phyloP scores from a whole-genome alignment of 169 alveolate genomes.

The Babesia caballi region DNA sequence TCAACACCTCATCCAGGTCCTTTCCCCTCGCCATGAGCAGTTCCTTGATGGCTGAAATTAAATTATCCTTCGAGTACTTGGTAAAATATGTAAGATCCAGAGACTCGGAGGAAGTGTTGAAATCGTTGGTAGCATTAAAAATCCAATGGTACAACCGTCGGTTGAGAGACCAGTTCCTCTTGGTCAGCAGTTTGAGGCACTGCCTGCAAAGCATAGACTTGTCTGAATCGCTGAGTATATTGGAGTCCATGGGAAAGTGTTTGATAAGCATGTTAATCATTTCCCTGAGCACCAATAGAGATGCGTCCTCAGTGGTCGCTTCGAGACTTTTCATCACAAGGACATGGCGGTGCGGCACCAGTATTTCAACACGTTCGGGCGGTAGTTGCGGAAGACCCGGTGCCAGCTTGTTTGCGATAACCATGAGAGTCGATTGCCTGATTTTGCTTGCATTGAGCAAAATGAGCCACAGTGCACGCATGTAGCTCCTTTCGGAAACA shows the following conservation, averaged over 20 bases:
- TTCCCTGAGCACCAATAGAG: constrained; percentile 72
- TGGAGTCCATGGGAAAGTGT: constrained; percentile 72
- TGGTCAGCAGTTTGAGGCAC: constrained; percentile 49
- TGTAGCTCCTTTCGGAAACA: constrained; percentile 77
- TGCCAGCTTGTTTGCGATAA: constrained; percentile 75
- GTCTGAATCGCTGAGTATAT: constrained; percentile 24
- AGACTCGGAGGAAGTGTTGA: constrained; percentile 37
- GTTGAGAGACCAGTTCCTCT: constrained; percentile 64
- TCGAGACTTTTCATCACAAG: constrained; percentile 76
- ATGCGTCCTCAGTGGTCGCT: constrained; percentile 77
- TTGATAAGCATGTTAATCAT: constrained; percentile 73
- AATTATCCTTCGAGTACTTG: constrained; percentile 49
- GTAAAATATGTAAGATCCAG: constrained; percentile 52
- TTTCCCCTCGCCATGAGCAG: constrained; percentile 33
- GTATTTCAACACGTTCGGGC: constrained; percentile 63
- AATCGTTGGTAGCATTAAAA: constrained; percentile 55
- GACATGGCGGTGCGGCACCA: constrained; percentile 75
- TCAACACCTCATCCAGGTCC: constrained; percentile 41
- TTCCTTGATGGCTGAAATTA: constrained; percentile 53
- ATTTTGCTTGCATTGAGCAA: constrained; percentile 75
- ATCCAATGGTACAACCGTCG: constrained; percentile 63
- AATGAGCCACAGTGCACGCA: constrained; percentile 81
- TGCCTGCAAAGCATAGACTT: constrained; percentile 42
- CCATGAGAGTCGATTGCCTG: constrained; percentile 74
- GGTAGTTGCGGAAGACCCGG: constrained; percentile 69